Conservation (phyloP, 768 basidiomycete species). For the Tylopilus intermedius region DNA sequence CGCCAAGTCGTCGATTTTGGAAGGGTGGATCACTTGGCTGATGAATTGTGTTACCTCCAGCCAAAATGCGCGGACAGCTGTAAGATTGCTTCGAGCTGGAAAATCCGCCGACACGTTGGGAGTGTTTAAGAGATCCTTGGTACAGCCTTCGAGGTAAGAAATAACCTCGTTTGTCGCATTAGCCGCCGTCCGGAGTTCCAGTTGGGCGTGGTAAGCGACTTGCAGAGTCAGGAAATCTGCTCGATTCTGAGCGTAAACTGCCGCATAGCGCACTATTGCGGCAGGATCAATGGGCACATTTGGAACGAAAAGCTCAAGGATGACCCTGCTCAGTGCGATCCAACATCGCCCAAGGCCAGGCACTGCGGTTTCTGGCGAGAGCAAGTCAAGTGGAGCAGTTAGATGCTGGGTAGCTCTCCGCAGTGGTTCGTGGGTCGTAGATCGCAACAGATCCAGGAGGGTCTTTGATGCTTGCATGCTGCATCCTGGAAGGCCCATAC, state of each 20-base stretch:
- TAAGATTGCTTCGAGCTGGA: slow-evolving; percentile 37
- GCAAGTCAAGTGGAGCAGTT: slow-evolving; percentile 18
- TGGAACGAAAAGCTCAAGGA: slow-evolving; percentile 75
- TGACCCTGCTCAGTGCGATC: slow-evolving; percentile 53
- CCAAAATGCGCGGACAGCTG: slow-evolving; percentile 64
- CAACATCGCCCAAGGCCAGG: slow-evolving; percentile 46
- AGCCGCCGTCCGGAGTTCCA: slow-evolving; percentile 57
- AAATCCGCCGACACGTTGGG: slow-evolving; percentile 21
- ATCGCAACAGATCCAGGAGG: slow-evolving; percentile 30
- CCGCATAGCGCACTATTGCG: slow-evolving; percentile 48
- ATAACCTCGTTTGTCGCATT: slow-evolving; percentile 48
- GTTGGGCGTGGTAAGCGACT: slow-evolving; percentile 45
- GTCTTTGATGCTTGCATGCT: slow-evolving; percentile 18
- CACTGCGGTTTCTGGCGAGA: slow-evolving; percentile 23
- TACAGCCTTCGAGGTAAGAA: slow-evolving; percentile 37
- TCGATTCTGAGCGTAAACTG: slow-evolving; percentile 42
- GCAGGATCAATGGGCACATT: slow-evolving; percentile 85
- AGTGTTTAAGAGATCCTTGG: slow-evolving; percentile 30
- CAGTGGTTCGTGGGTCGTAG: slow-evolving; percentile 33
- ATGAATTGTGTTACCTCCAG: slow-evolving; percentile 74
- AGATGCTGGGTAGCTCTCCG: slow-evolving; percentile 32
- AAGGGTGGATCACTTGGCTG: slow-evolving; percentile 44
- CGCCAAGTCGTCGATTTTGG: slow-evolving; percentile 49
- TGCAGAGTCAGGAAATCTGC: slow-evolving; percentile 41
- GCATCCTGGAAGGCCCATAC: background rate